phyloP scores from a whole-genome alignment of 352 stramenopile species.

The Thalassiosira mediterranea region DNA sequence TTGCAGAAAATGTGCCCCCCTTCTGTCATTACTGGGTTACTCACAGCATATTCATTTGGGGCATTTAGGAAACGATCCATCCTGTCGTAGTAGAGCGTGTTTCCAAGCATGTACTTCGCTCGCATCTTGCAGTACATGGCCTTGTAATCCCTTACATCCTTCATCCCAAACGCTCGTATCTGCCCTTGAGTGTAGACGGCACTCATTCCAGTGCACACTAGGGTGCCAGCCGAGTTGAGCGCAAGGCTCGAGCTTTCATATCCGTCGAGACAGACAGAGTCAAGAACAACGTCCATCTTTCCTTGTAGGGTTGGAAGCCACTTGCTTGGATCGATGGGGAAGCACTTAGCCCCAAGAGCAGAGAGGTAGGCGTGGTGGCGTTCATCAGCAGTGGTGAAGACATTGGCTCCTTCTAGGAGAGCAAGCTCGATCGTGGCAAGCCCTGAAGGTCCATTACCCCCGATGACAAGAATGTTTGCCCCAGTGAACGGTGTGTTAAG shows the following conservation, averaged over 20 bases:
- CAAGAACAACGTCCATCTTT: conserved; percentile 76
- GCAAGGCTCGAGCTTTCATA: conserved; percentile 39
- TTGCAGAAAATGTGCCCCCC: background rate
- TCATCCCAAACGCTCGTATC: conserved; percentile 45
- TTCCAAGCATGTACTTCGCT: conserved; percentile 53
- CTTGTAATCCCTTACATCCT: conserved; percentile 36
- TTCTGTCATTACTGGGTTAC: no score
- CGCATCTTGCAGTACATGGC: conserved; percentile 45
- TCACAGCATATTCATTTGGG: conserved; percentile 54
- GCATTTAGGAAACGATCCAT: conserved; percentile 52
- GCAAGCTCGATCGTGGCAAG: conserved; percentile 68
- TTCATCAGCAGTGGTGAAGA: conserved; percentile 64
- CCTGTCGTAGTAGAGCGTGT: conserved; percentile 59
- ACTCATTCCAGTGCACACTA: conserved; percentile 65
- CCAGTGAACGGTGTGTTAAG: conserved; percentile 46
- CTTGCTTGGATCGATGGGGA: conserved; percentile 54
- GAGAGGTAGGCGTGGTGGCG: conserved; percentile 56
- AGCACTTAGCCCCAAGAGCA: conserved; percentile 52
- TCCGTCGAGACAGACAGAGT: conserved; percentile 63
- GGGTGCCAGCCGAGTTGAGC: conserved; percentile 47
- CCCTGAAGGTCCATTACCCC: conserved; percentile 60
- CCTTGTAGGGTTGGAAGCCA: conserved; percentile 60
- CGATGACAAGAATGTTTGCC: conserved; percentile 64
- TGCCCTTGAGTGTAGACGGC: conserved; percentile 53
- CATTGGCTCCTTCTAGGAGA: conserved; percentile 52